A percentile compares a stretch with the other conserved stretches of the same genome.
Conservation (phyloP, 169 alveolate genomes). For the Babesia ovata region DNA sequence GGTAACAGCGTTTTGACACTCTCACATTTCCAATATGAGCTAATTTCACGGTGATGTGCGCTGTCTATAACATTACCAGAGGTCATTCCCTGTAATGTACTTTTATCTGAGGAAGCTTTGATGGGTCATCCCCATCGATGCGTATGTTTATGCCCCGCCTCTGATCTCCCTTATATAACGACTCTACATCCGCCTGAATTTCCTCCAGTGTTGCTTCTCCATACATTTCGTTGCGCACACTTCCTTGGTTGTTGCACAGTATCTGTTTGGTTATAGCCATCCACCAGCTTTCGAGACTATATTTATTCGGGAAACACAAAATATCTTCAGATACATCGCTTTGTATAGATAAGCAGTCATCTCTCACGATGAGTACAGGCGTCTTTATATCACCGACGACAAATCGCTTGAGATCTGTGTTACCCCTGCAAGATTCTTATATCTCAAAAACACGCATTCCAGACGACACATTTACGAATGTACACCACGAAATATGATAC, state of each 20-base stretch:
- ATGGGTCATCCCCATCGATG: slow-evolving; percentile 43
- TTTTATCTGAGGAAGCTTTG: slow-evolving; percentile 29
- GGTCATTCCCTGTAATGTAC: slow-evolving; percentile 48
- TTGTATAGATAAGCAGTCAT: slow-evolving; percentile 50
- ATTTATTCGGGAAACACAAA: slow-evolving; percentile 46
- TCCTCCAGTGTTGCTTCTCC: slow-evolving; percentile 69
- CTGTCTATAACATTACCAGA: background rate
- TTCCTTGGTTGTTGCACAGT: slow-evolving; percentile 56
- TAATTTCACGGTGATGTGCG: background rate
- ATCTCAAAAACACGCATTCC: background rate
- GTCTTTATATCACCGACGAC: slow-evolving; percentile 19
- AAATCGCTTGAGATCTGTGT: slow-evolving; percentile 41
- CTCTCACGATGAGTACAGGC: slow-evolving; percentile 54
- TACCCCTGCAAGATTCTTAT: slow-evolving; percentile 44
- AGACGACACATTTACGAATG: slow-evolving; percentile 6
- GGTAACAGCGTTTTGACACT: too few relatives aligned
- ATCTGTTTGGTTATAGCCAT: slow-evolving; percentile 60
- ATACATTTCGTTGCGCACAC: slow-evolving; percentile 51
- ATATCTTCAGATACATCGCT: background rate
- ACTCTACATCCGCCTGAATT: slow-evolving; percentile 43
- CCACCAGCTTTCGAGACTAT: slow-evolving; percentile 66
- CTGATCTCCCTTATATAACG: slow-evolving; percentile 22
- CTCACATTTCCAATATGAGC: too few relatives aligned
- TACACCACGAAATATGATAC: background rate
- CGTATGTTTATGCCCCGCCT: slow-evolving; percentile 62